phyloP scores from a whole-genome alignment of 2,329 filamentous ascomycete genomes.

The Sclerotinia subarctica region DNA sequence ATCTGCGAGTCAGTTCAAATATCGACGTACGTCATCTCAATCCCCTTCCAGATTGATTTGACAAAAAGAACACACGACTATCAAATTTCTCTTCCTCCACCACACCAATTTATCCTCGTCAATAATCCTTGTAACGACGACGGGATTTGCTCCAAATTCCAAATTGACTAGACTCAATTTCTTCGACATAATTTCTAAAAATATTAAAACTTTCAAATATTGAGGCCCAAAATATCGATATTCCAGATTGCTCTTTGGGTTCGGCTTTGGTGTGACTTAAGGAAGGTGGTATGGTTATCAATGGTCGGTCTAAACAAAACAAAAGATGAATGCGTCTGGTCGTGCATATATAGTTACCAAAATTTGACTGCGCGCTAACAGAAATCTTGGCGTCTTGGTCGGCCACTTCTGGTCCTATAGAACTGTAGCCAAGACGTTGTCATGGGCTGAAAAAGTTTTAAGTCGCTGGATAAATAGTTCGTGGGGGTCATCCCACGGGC shows the following conservation, averaged over 20 bases:
- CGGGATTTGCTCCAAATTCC: conserved; percentile 36
- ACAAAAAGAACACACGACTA: conserved; percentile 40
- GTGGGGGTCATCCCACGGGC: conserved; percentile 7
- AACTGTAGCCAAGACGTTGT: conserved; percentile 9
- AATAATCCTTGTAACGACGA: conserved; percentile 43
- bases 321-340: conserved; percentile 15
- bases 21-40: conserved; percentile 55
- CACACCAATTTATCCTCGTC: conserved; percentile 42
- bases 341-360: conserved; percentile 11
- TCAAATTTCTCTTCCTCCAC: conserved; percentile 42
- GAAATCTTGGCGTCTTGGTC: background rate
- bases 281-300: conserved; percentile 13
- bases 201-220: background rate
- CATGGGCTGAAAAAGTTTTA: background rate
- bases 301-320: conserved; percentile 4
- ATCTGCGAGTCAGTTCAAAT: conserved; percentile 48
- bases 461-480: conserved; percentile 16
- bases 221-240: background rate
- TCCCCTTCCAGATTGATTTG: conserved; percentile 50
- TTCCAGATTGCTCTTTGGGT: background rate
- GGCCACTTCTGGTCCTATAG: background rate
- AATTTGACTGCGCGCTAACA: background rate
- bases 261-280: background rate
- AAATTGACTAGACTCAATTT: conserved; percentile 7
- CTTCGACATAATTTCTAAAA: background rate